These are phyloP conservation scores for Pisolithus albus DNA, from an alignment of 768 basidiomycete genomes.

Conservation along the genomic window DNA sequence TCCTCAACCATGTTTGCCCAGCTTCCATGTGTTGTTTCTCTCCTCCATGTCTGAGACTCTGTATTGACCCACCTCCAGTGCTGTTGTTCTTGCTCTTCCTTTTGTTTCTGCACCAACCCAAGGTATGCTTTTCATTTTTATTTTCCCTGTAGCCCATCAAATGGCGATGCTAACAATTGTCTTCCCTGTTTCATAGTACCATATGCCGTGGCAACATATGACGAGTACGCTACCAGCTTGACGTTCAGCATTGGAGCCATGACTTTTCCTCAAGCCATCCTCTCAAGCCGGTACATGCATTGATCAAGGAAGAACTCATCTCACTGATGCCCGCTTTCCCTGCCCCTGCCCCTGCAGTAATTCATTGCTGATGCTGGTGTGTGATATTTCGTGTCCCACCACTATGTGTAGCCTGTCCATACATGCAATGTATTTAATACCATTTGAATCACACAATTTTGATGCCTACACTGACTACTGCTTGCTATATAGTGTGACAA, in stretches of 20 bases:
- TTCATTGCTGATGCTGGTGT: too few relatives aligned
- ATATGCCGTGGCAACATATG: conserved; percentile 31
- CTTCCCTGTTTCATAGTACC: background rate
- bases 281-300: too few relatives aligned
- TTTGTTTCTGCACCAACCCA: conserved; percentile 34
- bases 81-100: conserved; percentile 40
- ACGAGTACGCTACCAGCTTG: conserved; percentile 34
- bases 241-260: conserved; percentile 36
- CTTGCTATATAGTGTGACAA: too few relatives aligned
- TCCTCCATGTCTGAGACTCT: background rate
- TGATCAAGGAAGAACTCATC: too few relatives aligned
- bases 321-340: too few relatives aligned
- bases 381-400: too few relatives aligned
- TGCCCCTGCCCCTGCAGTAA: too few relatives aligned
- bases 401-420: too few relatives aligned
- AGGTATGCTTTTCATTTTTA: conserved; percentile 22
- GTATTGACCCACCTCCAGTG: conserved; percentile 35
- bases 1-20: conserved; percentile 42
- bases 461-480: too few relatives aligned
- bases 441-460: too few relatives aligned
- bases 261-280: background rate
- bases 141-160: background rate
- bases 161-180: background rate
- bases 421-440: too few relatives aligned
- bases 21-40: conserved; percentile 33